phyloP scores from a whole-genome alignment of 176 grass and related monocot species.

The Tillandsia fasciculata region DNA sequence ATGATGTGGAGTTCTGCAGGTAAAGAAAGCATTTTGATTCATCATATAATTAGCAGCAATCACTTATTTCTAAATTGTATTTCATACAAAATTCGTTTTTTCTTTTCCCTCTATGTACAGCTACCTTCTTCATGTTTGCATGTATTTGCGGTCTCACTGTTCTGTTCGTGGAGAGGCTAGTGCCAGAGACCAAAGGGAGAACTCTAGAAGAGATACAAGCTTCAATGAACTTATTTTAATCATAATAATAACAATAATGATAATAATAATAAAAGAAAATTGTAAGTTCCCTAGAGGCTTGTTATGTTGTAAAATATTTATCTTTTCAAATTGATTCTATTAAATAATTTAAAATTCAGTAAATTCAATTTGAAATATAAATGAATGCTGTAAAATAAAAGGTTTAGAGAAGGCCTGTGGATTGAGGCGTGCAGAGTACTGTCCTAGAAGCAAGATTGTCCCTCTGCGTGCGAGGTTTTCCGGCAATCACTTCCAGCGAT shows the following conservation, averaged over 20 bases:
- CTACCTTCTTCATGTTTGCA: slow-evolving; percentile 72
- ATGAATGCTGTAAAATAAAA: too few species aligned
- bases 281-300: background rate
- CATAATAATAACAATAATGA: background rate
- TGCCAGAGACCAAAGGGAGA: slow-evolving; percentile 81
- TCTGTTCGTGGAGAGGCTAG: slow-evolving; percentile 51
- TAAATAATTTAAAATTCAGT: too few species aligned
- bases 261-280: background rate
- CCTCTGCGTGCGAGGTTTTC: too few species aligned
- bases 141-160: slow-evolving; percentile 47
- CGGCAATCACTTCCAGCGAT: too few species aligned
- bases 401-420: too few species aligned
- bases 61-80: background rate
- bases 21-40: slow-evolving; percentile 8
- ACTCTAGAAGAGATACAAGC: slow-evolving; percentile 81
- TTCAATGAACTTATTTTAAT: slow-evolving; percentile 39
- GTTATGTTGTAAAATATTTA: too few species aligned
- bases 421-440: too few species aligned
- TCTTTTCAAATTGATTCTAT: too few species aligned
- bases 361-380: too few species aligned
- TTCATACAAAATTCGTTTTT: background rate
- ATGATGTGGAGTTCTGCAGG: slow-evolving; percentile 62
- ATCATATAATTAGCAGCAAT: background rate
- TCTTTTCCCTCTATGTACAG: slow-evolving; percentile 4
- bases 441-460: too few species aligned